Percentiles rank a stretch among this genome's conserved stretches.
These are phyloP conservation scores for Talaromyces thailandensis DNA, from an alignment of 495 filamentous ascomycete species.

Conservation along the genomic window DNA sequence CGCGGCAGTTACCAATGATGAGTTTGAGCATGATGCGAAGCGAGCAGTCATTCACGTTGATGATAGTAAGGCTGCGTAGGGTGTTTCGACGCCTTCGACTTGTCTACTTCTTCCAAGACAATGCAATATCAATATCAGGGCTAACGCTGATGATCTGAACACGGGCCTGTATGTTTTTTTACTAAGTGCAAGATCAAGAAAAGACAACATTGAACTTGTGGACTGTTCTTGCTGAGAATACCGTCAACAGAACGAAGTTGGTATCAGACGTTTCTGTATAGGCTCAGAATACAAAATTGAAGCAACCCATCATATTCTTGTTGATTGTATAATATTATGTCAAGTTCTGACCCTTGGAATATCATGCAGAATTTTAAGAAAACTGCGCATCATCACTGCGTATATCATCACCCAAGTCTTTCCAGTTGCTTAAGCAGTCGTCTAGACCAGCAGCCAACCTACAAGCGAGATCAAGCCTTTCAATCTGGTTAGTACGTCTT, in stretches of 20 bases:
- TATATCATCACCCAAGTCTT: not conserved
- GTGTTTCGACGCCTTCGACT: not conserved
- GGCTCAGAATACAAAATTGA: too few relatives aligned
- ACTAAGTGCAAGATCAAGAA: too few relatives aligned
- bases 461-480: not conserved
- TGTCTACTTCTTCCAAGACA: not conserved
- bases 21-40: slow-evolving; percentile 1
- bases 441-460: not conserved
- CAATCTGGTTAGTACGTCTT: not conserved
- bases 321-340: too few relatives aligned
- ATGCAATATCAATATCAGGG: not conserved
- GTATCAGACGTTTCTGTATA: too few relatives aligned
- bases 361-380: not conserved
- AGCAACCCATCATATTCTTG: too few relatives aligned
- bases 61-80: not conserved
- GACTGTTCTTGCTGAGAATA: too few relatives aligned
- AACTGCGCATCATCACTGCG: not conserved
- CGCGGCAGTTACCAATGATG: slow-evolving; percentile 21
- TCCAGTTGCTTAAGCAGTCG: not conserved
- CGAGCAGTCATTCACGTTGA: not conserved
- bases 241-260: too few relatives aligned
- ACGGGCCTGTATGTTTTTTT: too few relatives aligned
- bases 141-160: too few relatives aligned
- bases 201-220: too few relatives aligned
- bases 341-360: too few relatives aligned